These are phyloP conservation scores for Mycena epipterygia DNA, from an alignment of 768 basidiomycete genomes.

Conservation along the genomic window DNA sequence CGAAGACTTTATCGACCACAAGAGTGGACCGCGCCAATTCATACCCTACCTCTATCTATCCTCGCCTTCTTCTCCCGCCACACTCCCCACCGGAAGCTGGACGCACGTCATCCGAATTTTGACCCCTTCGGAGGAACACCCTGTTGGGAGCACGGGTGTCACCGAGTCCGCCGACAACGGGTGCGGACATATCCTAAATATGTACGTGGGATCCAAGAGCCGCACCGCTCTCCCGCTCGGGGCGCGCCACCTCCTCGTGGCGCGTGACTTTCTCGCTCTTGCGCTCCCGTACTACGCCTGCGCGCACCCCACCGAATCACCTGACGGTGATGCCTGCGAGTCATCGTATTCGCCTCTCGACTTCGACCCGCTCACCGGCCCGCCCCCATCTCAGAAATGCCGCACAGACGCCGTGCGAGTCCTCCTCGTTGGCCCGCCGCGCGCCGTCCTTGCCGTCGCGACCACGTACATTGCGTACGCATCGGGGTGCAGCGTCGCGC, in stretches of 20 bases:
- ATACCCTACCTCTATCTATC: conserved; percentile 31
- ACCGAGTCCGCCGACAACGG: not conserved
- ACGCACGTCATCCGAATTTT: conserved; percentile 34
- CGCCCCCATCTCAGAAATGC: conserved; percentile 13
- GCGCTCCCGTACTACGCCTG: conserved; percentile 34
- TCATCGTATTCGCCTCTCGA: not conserved
- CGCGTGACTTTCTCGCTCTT: conserved; percentile 37
- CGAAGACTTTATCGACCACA: not conserved
- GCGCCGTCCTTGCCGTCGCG: conserved; percentile 21
- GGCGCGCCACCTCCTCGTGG: conserved; percentile 22
- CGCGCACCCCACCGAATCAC: conserved; percentile 15
- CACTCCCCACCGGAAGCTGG: conserved; percentile 25
- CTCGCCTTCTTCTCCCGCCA: conserved; percentile 6
- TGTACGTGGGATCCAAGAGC: not conserved
- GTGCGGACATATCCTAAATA: not conserved
- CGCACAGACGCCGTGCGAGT: conserved; percentile 31
- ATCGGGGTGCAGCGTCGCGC: conserved; percentile 16
- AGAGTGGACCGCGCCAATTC: conserved; percentile 20
- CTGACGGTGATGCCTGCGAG: not conserved
- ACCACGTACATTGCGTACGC: conserved; percentile 32
- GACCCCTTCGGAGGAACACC: conserved; percentile 1
- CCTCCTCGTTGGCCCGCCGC: conserved; percentile 27
- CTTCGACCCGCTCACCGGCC: not conserved
- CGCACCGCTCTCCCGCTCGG: conserved; percentile 12
- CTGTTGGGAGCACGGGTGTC: not conserved